Evolutionary conservation across 2,329 filamentous ascomycete species (phyloP), one percentile per base, ranked within the genome.

Genomic region (Penicillium brasilianum): DNA sequence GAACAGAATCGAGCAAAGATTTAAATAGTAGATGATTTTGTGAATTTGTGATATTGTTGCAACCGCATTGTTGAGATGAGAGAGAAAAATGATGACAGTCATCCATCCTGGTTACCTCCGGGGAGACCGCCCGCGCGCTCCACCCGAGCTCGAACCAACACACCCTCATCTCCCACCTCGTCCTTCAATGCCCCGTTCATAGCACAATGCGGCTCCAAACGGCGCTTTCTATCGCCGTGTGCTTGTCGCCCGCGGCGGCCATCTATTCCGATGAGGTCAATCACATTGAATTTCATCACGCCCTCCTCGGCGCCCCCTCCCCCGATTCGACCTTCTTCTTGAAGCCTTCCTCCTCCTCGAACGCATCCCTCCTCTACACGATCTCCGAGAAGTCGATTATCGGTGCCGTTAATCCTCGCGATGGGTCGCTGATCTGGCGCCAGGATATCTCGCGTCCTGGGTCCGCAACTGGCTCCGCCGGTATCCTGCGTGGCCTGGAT

Each of bases 261-360:
- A 87, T 98, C 62, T 97, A 93, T 81, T 84, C 86, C 69, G 95
- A 99, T 74, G 94, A 99, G 78, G 93, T 96, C 68, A 93, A 89
- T 81, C 86, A 92, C 71, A 87, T 96, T 76, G 95, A 99, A 80
- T 98, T 93, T 81, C 94, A 98, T 80, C 88, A 96, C 81, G 87
- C 91, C 66, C 88, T 98, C 52, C 82, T 99, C 72, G 95, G 95
- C 72, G 80, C 91, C 39, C 93, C 95, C 57, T 90, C 90, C 75
- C 83, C 87, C 75, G 87, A 91, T 65, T 91, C 92, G 63, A 97
- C 94, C 69, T 96, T 98, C 85, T 98, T 98, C 86, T 92, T 97
- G 80, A 90, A 89, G 69, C 94, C 95, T 41, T 85, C 90, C 71
- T 84, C 87, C 64, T 87, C 89, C 68, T 93, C 94, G 64, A 92